Percentiles rank a stretch among this genome's conserved stretches.
Conservation (phyloP, 495 filamentous ascomycete genomes). For the Trichoderma reesei region DNA sequence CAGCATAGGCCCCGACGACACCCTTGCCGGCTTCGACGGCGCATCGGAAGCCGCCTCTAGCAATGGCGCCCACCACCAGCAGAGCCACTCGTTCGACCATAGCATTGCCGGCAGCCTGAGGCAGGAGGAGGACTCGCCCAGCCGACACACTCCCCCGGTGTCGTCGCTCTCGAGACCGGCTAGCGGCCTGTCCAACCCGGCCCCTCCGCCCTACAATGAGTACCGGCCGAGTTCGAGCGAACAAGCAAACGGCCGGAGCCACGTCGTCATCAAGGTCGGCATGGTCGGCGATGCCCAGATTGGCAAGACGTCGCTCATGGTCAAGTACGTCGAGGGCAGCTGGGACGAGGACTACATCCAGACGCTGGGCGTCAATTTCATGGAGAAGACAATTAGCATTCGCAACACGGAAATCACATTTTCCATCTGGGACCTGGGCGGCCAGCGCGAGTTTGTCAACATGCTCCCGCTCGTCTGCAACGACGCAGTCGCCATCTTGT, state of each 20-base stretch:
- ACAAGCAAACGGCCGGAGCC: constrained; percentile 54
- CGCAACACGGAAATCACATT: constrained; percentile 99
- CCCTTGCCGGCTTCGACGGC: constrained; percentile 31
- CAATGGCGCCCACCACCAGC: constrained; percentile 23
- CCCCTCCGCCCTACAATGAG: constrained; percentile 14
- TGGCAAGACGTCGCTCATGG: constrained; percentile 97
- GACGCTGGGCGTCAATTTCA: constrained; percentile 97
- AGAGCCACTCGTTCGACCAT: constrained; percentile 32
- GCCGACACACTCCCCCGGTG: constrained; percentile 32
- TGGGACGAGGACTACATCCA: constrained; percentile 99
- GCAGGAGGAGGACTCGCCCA: constrained; percentile 22
- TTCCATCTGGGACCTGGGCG: constrained; percentile 97
- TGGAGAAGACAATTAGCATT: constrained; percentile 99
- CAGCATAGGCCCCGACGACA: constrained; percentile 28
- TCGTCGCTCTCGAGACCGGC: constrained; percentile 37
- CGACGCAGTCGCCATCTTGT: constrained; percentile 93
- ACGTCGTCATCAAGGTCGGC: constrained; percentile 97
- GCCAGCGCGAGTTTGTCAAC: constrained; percentile 97
- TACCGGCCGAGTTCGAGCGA: constrained; percentile 31
- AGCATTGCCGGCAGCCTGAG: constrained; percentile 17
- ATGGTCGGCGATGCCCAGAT: constrained; percentile 99
- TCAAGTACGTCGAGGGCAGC: constrained; percentile 97
- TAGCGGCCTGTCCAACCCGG: constrained; percentile 36
- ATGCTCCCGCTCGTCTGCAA: constrained; percentile 99
- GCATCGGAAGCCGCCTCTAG: constrained; percentile 19